These are phyloP conservation scores for Luvunga scandens DNA, from an alignment of 345 rosid species.

Conservation along the genomic window DNA sequence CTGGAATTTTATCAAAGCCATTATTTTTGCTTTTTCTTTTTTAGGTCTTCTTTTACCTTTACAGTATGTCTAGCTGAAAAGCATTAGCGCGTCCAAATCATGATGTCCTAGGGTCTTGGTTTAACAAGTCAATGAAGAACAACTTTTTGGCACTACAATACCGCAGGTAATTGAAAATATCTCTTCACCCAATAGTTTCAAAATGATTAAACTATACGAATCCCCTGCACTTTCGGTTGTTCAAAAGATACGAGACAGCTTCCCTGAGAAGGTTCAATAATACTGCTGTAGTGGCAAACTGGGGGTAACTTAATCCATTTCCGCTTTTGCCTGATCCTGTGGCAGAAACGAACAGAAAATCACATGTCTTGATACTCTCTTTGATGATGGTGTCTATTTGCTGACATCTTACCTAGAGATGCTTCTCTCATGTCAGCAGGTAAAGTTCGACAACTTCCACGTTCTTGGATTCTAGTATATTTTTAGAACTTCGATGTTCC, in stretches of 20 bases:
- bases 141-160: neutral
- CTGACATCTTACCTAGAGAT: neutral
- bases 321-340: neutral
- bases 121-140: conserved; percentile 14
- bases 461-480: neutral
- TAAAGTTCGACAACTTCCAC: conserved; percentile 7
- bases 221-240: conserved; percentile 14
- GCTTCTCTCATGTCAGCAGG: conserved; percentile 11
- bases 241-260: conserved; percentile 21
- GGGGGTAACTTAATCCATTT: neutral
- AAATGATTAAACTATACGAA: conserved; percentile 18
- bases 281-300: neutral
- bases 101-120: conserved; percentile 24
- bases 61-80: conserved; percentile 33
- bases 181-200: conserved; percentile 6
- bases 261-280: conserved; percentile 9
- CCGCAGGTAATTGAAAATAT: conserved; percentile 4
- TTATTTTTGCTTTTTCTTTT: conserved; percentile 14
- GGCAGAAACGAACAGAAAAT: neutral
- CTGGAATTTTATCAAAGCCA: conserved; percentile 7
- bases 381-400: neutral
- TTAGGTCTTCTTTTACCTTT: conserved; percentile 12
- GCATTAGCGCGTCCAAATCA: conserved; percentile 30
- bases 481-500: neutral
- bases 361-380: conserved; percentile 1